Conservation (phyloP, 78 protist genomes). For the Dictyostelium firmibasis region DNA sequence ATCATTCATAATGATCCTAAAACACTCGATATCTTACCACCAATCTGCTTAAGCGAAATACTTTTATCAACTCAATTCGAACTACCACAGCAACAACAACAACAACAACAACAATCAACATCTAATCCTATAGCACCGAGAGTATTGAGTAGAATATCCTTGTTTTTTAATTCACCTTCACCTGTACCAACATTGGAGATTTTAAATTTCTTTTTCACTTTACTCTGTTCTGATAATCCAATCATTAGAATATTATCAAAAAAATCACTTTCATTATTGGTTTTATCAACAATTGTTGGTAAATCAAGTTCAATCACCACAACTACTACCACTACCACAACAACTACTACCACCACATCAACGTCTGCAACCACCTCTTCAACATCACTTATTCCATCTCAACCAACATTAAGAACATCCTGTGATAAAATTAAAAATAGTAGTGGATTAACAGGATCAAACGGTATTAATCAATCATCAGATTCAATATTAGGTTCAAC, state of each 20-base stretch:
- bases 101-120: not conserved
- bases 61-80: constrained; percentile 17
- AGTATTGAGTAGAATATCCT: constrained; percentile 2
- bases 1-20: constrained; percentile 64
- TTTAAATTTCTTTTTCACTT: constrained; percentile 49
- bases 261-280: not conserved
- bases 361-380: not conserved
- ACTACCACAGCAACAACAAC: not conserved
- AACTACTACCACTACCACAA: not conserved
- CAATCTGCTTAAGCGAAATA: constrained; percentile 54
- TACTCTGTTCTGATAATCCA: not conserved
- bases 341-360: not conserved
- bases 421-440: not conserved
- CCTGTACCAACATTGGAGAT: constrained; percentile 56
- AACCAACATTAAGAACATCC: not conserved
- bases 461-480: not conserved
- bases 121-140: not conserved
- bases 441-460: not conserved
- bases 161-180: constrained; percentile 9
- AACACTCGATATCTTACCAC: constrained; percentile 68
- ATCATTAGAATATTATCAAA: constrained; percentile 1
- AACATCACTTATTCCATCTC: not conserved
- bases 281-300: not conserved
- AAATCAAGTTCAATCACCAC: not conserved
- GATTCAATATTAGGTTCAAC: not conserved